Conservation (phyloP, 1,284 basidiomycete genomes). For the Schizopora paradoxa region DNA sequence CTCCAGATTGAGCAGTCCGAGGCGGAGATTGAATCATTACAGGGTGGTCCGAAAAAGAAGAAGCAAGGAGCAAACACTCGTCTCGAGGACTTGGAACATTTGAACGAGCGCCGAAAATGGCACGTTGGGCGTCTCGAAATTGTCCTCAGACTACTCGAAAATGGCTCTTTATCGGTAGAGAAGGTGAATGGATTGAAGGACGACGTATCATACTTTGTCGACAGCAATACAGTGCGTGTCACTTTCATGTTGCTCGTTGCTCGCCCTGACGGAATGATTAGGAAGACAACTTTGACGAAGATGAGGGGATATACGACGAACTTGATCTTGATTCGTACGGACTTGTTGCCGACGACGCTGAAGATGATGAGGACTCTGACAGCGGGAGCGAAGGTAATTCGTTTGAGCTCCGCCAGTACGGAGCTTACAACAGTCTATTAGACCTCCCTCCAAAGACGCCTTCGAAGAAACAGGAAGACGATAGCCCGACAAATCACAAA, state of each 20-base stretch:
- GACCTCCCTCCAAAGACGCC: conserved; percentile 61
- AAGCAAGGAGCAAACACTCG: conserved; percentile 70
- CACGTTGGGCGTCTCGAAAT: conserved; percentile 93
- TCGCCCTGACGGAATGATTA: conserved; percentile 30
- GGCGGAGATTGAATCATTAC: conserved; percentile 90
- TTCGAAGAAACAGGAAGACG: conserved; percentile 73
- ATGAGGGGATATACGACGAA: conserved; percentile 97
- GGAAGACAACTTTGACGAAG: conserved; percentile 98
- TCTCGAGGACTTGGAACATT: conserved; percentile 76
- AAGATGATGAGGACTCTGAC: conserved; percentile 65
- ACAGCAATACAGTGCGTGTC: conserved; percentile 83
- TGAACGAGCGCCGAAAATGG: conserved; percentile 96
- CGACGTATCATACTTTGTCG: conserved; percentile 95
- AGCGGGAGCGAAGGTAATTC: conserved; percentile 66
- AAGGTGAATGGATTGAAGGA: conserved; percentile 84
- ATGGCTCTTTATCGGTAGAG: conserved; percentile 84
- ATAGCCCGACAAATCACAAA: conserved; percentile 63
- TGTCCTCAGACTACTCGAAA: conserved; percentile 90
- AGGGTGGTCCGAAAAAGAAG: conserved; percentile 84
- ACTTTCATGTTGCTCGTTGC: conserved; percentile 13
- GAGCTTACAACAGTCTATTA: conserved; percentile 22
- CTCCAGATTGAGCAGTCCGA: conserved; percentile 93
- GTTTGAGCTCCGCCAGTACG: too few species aligned
- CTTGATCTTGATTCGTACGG: conserved; percentile 95
- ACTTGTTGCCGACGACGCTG: conserved; percentile 69